Evolutionary conservation across 2,329 filamentous ascomycete species (phyloP), one percentile per base, ranked within the genome.

Genomic region (Verticillium dahliae): DNA sequence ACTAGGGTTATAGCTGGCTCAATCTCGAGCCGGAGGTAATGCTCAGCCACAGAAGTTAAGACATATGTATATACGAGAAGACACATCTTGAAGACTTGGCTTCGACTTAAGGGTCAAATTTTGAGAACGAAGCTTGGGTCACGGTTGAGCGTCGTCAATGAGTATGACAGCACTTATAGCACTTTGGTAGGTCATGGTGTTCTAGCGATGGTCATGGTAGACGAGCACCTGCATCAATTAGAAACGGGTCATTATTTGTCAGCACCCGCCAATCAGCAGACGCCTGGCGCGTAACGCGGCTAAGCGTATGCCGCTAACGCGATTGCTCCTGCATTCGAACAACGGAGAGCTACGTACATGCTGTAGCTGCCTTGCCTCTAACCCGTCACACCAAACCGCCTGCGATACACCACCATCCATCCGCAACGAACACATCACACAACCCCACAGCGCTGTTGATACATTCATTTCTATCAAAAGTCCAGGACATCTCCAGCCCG

Each of bases 401-500:
- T 5, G 18, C 45, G 7, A 10, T 22, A 22, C 45, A 31, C 27
- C 27, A 31, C n/a, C 22, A 3, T 10, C 45, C 45, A 52, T 41
- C 22, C 27, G 37, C 13, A 27, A 39, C 37, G 4, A 41, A 31
- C 18, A 15, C 56, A 41, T n/a, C 35, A 31, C 22, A 11, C 56
- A 58, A 10, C 56, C 35, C 18, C 33, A 31, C 39, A 33, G 54
- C 58, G 31, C 50, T 38, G 31, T 59, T 45, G 45, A 58, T 52
- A 50, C 55, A 31, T 27, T 56, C 56, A 59, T 13, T 45, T 38
- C 61, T 35, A 10, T 59, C 60, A 14, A 59, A n/a, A 31, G 27
- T 55, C 45, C 55, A 60, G 60, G 35, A 31, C 39, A 35, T 39
- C 63, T 57, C 13, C 22, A 59, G 56, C 66, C 66, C 65, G 72